These are phyloP conservation scores for Phaeotremella skinneri DNA, from an alignment of 768 basidiomycete genomes.

Conservation along the genomic window DNA sequence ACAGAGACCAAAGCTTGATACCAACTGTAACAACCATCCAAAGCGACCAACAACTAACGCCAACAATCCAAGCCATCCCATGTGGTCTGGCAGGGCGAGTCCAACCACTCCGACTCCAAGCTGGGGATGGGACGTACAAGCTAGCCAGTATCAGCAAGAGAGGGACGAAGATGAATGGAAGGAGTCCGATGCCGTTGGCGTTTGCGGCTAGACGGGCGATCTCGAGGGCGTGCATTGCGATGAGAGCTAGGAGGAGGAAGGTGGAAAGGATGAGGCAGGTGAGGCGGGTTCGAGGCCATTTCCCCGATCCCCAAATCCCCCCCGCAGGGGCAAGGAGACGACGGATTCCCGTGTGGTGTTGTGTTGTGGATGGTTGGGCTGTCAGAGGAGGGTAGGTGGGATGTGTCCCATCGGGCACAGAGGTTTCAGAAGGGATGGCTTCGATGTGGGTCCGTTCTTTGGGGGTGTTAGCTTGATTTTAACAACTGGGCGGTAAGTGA, in stretches of 20 bases:
- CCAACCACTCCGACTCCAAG: constrained; percentile 9
- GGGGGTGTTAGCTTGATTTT: not conserved
- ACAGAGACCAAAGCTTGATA: constrained; percentile 12
- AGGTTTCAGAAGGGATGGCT: not conserved
- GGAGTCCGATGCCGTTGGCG: constrained; percentile 10
- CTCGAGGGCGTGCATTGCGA: constrained; percentile 16
- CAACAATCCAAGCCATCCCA: constrained; percentile 7
- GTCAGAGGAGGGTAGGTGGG: not conserved
- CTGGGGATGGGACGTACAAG: constrained; percentile 2
- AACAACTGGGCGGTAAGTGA: not conserved
- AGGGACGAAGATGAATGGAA: constrained; percentile 11
- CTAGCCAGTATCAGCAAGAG: constrained; percentile 1
- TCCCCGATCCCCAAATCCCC: not conserved
- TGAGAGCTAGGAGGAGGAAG: constrained; percentile 10
- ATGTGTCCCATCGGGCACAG: not conserved
- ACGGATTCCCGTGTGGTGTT: not conserved
- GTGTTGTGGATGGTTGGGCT: not conserved
- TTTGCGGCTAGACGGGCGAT: constrained; percentile 13
- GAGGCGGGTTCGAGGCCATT: constrained; percentile 2
- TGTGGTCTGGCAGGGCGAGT: constrained; percentile 3
- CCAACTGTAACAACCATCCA: constrained; percentile 12
- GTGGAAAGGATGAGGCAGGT: constrained; percentile 2
- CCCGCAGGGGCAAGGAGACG: not conserved
- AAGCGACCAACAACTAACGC: not conserved
- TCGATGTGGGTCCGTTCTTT: not conserved